Evolutionary conservation across 116 monocot genomes (phyloP), one percentile per base, ranked within the genome.

Genomic region (Posidonia oceanica): DNA sequence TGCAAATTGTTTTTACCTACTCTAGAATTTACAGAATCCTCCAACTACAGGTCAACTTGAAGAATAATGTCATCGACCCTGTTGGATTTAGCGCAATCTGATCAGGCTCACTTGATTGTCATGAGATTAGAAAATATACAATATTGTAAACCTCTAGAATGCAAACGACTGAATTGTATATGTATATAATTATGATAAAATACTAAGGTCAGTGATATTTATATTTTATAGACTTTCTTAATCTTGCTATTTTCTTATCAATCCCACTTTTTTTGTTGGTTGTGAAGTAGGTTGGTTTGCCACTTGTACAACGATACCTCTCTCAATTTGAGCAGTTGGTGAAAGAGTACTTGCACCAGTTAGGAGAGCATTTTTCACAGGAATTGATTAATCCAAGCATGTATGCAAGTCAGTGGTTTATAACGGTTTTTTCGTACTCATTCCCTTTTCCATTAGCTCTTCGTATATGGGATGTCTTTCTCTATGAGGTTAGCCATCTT

Each of bases 321-420:
- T 92, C 70, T 76, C 91, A 89, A 72, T 89, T 97, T 79, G 97
- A 97, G 75, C 86, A 85, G 60, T 72, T 97, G 70, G 92, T 97
- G 69, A 87, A 87, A 69, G 97, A 89, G 60, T 70, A 81, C 68
- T 67, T 97, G 61, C 97, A 89, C 40, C 89, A 79, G 75, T 79
- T 97, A 78, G 97, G 97, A 39, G 74, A 87, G 15, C 97, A 97
- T 81, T 92, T 97, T 76, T 74, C 85, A 63, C 61, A 87, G 74
- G 92, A 97, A 73, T 89, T 92, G 92, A 85, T 97, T 57, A 97
- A 97, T 80, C 89, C 97, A 59, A 97, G 92, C 89, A 97, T 92
- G 89, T 97, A 92, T 82, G 97, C 89, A 64, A 97, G 97, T 40
- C 97, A 97, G 71, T 97, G 97, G 97, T 97, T 97, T 73, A 97